A percentile compares a stretch with the other conserved stretches of the same genome.
Evolutionary conservation across 2,329 filamentous ascomycete genomes (phyloP).

Genomic region (Ilyonectria destructans): DNA sequence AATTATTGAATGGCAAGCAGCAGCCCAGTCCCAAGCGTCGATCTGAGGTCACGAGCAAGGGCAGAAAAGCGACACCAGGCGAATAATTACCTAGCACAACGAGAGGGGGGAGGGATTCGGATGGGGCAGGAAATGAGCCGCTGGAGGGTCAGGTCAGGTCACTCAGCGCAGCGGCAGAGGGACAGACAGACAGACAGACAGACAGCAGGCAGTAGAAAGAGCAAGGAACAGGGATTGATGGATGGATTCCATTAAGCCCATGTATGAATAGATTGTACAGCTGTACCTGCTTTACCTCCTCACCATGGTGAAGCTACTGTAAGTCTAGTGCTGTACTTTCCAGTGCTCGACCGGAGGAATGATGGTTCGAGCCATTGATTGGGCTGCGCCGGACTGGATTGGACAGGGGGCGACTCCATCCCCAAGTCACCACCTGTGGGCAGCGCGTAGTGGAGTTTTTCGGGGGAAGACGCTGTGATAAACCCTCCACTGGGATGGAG

Average conservation of each 20-base stretch:
- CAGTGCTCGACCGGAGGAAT: slow-evolving; percentile 20
- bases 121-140: slow-evolving; percentile 40
- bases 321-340: not conserved
- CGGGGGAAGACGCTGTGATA: not conserved
- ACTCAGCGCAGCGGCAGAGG: slow-evolving; percentile 3
- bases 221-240: slow-evolving; percentile 6
- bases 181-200: not conserved
- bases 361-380: slow-evolving; percentile 17
- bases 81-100: not conserved
- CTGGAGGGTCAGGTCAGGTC: slow-evolving; percentile 10
- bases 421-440: not conserved
- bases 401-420: slow-evolving; percentile 4
- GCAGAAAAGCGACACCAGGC: not conserved
- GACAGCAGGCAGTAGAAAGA: slow-evolving; percentile 2
- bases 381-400: not conserved
- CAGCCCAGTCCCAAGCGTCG: slow-evolving; percentile 3
- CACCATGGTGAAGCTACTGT: not conserved
- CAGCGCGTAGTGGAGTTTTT: not conserved
- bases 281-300: not conserved
- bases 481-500: not conserved
- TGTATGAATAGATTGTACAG: not conserved
- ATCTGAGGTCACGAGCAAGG: slow-evolving; percentile 9
- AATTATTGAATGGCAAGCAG: not conserved
- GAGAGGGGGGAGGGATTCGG: slow-evolving; percentile 24
- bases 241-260: not conserved